Evolutionary conservation across 345 rosid species (phyloP).

Genomic region (Mercurialis annua): DNA sequence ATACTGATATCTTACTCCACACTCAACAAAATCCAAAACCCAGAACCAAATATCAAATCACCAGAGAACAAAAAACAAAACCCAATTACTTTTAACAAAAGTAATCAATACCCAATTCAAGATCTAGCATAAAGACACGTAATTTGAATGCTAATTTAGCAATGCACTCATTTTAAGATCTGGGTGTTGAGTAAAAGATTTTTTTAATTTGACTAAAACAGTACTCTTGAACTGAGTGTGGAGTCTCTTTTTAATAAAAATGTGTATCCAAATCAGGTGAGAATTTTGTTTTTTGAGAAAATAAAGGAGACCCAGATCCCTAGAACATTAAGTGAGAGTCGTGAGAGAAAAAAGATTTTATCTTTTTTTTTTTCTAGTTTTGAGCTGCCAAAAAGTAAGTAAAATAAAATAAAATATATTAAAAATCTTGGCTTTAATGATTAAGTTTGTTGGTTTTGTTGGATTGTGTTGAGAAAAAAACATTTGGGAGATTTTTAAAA

Average conservation of each 20-base stretch:
- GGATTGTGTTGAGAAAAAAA: background rate
- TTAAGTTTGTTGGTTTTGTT: constrained; percentile 14
- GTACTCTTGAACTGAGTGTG: background rate
- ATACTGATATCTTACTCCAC: constrained; percentile 5
- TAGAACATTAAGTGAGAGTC: background rate
- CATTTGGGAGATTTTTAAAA: background rate
- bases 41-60: background rate
- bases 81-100: background rate
- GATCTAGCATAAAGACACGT: constrained; percentile 12
- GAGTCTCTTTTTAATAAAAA: background rate
- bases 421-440: constrained; percentile 14
- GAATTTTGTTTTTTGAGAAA: constrained; percentile 14
- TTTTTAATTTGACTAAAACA: background rate
- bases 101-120: constrained; percentile 3
- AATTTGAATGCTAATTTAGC: background rate
- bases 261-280: background rate
- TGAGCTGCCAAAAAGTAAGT: background rate
- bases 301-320: constrained; percentile 29
- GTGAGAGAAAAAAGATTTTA: background rate
- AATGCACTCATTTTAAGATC: constrained; percentile 20
- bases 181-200: background rate
- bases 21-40: background rate
- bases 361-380: background rate
- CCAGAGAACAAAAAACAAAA: constrained; percentile 3
- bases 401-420: too few species aligned